A percentile compares a stretch with the other conserved stretches of the same genome.
phyloP scores from a whole-genome alignment of 352 stramenopile species.

The Elongisporangium anandrum region DNA sequence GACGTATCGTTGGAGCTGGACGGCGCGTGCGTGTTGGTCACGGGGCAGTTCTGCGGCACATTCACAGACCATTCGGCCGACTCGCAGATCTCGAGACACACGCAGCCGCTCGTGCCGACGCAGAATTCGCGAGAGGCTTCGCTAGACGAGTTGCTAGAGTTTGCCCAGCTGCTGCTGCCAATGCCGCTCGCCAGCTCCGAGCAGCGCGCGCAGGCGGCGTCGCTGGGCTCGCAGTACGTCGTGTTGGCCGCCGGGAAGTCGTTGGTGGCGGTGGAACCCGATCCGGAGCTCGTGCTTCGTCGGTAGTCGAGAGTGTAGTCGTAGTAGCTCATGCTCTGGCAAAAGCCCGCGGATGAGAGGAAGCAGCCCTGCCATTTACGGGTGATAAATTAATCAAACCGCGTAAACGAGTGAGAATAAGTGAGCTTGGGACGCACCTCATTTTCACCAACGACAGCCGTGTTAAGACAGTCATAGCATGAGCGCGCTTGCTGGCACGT shows the following conservation, averaged over 20 bases:
- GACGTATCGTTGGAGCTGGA: slow-evolving; percentile 12
- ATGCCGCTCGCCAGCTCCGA: slow-evolving; percentile 23
- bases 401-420: neutral
- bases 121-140: slow-evolving; percentile 52
- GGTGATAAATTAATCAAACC: neutral
- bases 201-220: slow-evolving; percentile 52
- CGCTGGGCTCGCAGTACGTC: slow-evolving; percentile 51
- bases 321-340: slow-evolving; percentile 51
- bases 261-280: slow-evolving; percentile 30
- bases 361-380: slow-evolving; percentile 31
- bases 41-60: slow-evolving; percentile 42
- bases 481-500: slow-evolving; percentile 52
- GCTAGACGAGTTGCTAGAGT: slow-evolving; percentile 25
- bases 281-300: slow-evolving; percentile 18
- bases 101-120: slow-evolving; percentile 40
- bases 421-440: neutral
- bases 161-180: slow-evolving; percentile 16
- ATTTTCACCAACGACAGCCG: slow-evolving; percentile 18
- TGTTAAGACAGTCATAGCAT: slow-evolving; percentile 73
- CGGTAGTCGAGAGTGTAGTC: slow-evolving; percentile 47
- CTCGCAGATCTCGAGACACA: slow-evolving; percentile 65
- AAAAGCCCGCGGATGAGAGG: slow-evolving; percentile 49
- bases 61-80: slow-evolving; percentile 43
- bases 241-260: slow-evolving; percentile 63
- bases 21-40: slow-evolving; percentile 10